A percentile compares a stretch with the other conserved stretches of the same genome.
Conservation (phyloP, 1,284 basidiomycete genomes). For the Pseudozyma thailandica region DNA sequence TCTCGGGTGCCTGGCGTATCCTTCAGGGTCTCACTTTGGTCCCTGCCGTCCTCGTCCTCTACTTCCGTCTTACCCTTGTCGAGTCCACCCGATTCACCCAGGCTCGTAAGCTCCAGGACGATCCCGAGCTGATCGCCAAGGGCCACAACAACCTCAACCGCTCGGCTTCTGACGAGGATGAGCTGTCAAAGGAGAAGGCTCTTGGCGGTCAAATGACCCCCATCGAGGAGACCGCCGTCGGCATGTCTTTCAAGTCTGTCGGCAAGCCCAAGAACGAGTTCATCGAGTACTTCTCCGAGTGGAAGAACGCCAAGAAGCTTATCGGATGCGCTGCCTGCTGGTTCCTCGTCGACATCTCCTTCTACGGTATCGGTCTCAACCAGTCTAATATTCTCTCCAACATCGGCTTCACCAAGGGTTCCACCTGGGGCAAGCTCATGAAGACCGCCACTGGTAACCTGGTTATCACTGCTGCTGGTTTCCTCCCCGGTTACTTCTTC, state of each 20-base stretch:
- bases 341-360: constrained; percentile 75
- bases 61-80: constrained; percentile 70
- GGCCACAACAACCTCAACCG: constrained; percentile 70
- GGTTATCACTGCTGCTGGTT: constrained; percentile 60
- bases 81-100: constrained; percentile 82
- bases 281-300: constrained; percentile 60
- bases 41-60: constrained; percentile 68
- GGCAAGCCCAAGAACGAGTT: constrained; percentile 48
- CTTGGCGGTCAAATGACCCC: constrained; percentile 30
- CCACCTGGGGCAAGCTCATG: constrained; percentile 71
- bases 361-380: constrained; percentile 84
- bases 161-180: constrained; percentile 67
- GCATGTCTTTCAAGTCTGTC: constrained; percentile 59
- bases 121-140: constrained; percentile 77
- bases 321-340: constrained; percentile 57
- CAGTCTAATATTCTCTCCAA: constrained; percentile 77
- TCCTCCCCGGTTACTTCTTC: constrained; percentile 66
- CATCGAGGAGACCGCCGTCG: constrained; percentile 56
- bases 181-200: constrained; percentile 52
- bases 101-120: constrained; percentile 79
- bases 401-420: constrained; percentile 72
- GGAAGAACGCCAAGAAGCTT: constrained; percentile 58
- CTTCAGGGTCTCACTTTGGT: constrained; percentile 66
- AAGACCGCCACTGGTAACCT: constrained; percentile 71
- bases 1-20: constrained; percentile 63